Evolutionary conservation across 2,329 filamentous ascomycete genomes (phyloP), one percentile per base, ranked within the genome.

Genomic region (Sarocladium brachiariae): DNA sequence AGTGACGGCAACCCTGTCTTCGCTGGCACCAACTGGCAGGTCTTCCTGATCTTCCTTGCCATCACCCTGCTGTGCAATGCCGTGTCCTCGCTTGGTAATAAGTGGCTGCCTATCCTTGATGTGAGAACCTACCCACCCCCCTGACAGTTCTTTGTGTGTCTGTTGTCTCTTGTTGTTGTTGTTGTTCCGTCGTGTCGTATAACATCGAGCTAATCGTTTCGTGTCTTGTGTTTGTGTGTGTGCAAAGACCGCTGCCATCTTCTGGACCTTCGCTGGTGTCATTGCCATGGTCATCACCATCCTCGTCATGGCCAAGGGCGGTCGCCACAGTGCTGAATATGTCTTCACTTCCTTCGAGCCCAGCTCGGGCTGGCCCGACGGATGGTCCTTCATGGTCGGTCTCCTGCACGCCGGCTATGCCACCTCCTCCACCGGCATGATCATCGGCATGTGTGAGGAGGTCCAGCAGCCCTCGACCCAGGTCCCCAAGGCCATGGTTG

Each of bases 391-490:
- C 69, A 82, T 78, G 62, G 81, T 89, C 53, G 85, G 85, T 61
- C 74, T 89, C 24, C 71, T 88, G 18, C 84, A 87, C 59, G 84
- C 82, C 47, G 85, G 81, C 54, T 88, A 89, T 60, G 84, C 83
- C 41, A 87, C 84, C 13, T 88, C 84, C 3, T 86, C 84, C 14
- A 88, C 84, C 0, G 86, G 86, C 67, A 89, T 89, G 86, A 84
- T 89, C 53, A 84, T 89, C 63, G 86, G 79, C 55, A 88, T 87
- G 84, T 87, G 83, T 59, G 85, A 89, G 66, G 85, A 88, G 64
- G 83, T 87, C 11, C 73, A 77, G 61, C 69, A 80, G 45, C 84
- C 84, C 4, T 73, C 81, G 0, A 78, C 74, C 2, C 84, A 87
- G 63, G 83, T 87, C 7, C 84, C 84, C 57, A 85, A 84, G 64